Percentiles rank a stretch among this genome's conserved stretches.
Conservation (phyloP, 108 stramenopile genomes). For the Fistulifera pelliculosa region DNA sequence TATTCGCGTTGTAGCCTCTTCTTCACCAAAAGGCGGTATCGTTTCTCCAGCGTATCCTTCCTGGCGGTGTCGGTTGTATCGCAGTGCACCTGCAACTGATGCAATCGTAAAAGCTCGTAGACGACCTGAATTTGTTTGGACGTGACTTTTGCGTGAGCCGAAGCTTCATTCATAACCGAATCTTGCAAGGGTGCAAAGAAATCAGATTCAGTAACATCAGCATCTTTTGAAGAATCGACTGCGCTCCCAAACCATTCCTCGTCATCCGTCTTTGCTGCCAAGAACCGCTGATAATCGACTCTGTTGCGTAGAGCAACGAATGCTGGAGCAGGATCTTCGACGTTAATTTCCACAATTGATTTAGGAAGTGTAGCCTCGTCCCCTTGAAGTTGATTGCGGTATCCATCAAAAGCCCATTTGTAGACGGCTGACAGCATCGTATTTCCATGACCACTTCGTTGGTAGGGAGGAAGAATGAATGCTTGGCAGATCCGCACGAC, state of each 20-base stretch:
- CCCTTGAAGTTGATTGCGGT: not conserved
- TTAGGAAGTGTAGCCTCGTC: not conserved
- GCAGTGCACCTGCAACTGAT: constrained; percentile 4
- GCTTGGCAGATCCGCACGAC: constrained; percentile 68
- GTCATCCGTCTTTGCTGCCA: constrained; percentile 1
- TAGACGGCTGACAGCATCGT: constrained; percentile 40
- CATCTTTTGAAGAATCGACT: not conserved
- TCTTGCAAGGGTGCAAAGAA: constrained; percentile 32
- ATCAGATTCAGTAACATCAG: constrained; percentile 1
- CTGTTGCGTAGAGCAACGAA: constrained; percentile 52
- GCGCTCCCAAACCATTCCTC: not conserved
- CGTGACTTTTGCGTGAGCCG: constrained; percentile 37
- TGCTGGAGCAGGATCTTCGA: constrained; percentile 68
- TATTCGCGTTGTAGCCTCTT: constrained; percentile 31
- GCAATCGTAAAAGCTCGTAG: constrained; percentile 48
- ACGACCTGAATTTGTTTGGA: constrained; percentile 54
- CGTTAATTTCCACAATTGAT: constrained; percentile 54
- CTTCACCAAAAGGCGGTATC: constrained; percentile 75
- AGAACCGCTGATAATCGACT: constrained; percentile 38
- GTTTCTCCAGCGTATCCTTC: constrained; percentile 6
- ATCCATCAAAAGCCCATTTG: constrained; percentile 21
- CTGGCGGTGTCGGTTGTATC: not conserved
- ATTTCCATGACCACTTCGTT: constrained; percentile 74
- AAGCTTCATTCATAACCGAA: constrained; percentile 17
- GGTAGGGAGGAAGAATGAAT: constrained; percentile 63